Percentiles rank a stretch among this genome's conserved stretches.
phyloP scores from a whole-genome alignment of 352 stramenopile species.

The Phytophthora pinifolia region DNA sequence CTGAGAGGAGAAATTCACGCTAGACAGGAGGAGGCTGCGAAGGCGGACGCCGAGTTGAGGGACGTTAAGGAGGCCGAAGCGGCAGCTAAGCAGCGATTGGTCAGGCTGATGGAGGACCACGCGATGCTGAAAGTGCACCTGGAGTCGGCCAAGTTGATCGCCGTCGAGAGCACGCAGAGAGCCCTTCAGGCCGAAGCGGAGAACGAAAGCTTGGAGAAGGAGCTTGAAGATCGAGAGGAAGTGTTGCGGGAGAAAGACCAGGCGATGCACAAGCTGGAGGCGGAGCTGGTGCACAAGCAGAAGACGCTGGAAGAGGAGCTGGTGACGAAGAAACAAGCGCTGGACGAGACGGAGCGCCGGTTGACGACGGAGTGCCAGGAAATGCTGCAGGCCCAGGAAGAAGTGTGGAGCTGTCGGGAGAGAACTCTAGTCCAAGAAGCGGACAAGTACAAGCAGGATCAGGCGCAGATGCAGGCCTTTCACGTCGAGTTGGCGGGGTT shows the following conservation, averaged over 20 bases:
- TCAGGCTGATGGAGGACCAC: slow-evolving; percentile 67
- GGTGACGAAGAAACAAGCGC: slow-evolving; percentile 25
- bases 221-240: slow-evolving; percentile 26
- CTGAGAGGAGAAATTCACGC: slow-evolving; percentile 58
- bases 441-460: slow-evolving; percentile 15
- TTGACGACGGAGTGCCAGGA: slow-evolving; percentile 27
- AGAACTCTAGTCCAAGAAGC: slow-evolving; percentile 19
- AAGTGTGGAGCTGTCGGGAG: slow-evolving; percentile 32
- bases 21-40: slow-evolving; percentile 45
- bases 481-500: slow-evolving; percentile 43
- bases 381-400: slow-evolving; percentile 36
- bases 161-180: slow-evolving; percentile 39
- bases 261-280: slow-evolving; percentile 22
- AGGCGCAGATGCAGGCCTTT: slow-evolving; percentile 28
- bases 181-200: slow-evolving; percentile 43
- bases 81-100: slow-evolving; percentile 47
- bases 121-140: slow-evolving; percentile 52
- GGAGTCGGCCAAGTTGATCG: slow-evolving; percentile 29
- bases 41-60: slow-evolving; percentile 39
- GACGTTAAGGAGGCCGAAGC: slow-evolving; percentile 38
- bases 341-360: slow-evolving; percentile 23
- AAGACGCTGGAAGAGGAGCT: slow-evolving; percentile 31
- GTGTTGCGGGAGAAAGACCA: slow-evolving; percentile 18
- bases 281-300: slow-evolving; percentile 30
- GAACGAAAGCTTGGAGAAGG: slow-evolving; percentile 31